Conservation (phyloP, 2,329 filamentous ascomycete genomes). For the Talaromyces sp. region DNA sequence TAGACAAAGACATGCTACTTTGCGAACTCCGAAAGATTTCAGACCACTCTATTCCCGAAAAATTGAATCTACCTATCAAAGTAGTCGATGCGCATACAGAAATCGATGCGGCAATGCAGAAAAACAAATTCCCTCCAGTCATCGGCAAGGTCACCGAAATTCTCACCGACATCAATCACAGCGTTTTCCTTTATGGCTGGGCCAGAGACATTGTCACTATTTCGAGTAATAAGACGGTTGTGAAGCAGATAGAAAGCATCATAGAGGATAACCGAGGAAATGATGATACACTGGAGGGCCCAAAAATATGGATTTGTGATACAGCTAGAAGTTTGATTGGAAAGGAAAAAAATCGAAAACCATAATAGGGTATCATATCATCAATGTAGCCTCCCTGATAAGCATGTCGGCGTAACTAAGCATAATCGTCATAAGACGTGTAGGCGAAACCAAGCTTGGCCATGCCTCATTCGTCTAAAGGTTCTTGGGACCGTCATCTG, state of each 20-base stretch:
- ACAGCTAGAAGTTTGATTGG: slow-evolving; percentile 63
- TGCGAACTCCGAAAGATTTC: slow-evolving; percentile 44
- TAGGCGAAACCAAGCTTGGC: not conserved
- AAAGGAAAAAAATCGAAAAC: slow-evolving; percentile 52
- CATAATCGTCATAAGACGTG: not conserved
- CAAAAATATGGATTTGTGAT: slow-evolving; percentile 60
- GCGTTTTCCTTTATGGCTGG: slow-evolving; percentile 71
- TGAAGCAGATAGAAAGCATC: slow-evolving; percentile 58
- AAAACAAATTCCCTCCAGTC: slow-evolving; percentile 44
- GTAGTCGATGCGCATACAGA: slow-evolving; percentile 48
- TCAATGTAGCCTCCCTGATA: not conserved
- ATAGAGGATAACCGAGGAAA: slow-evolving; percentile 50
- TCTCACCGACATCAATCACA: slow-evolving; percentile 59
- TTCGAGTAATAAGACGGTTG: slow-evolving; percentile 64
- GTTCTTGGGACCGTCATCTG: slow-evolving; percentile 50
- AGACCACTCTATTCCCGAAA: slow-evolving; percentile 48
- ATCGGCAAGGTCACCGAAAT: slow-evolving; percentile 39
- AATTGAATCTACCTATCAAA: slow-evolving; percentile 58
- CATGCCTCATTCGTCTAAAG: slow-evolving; percentile 7
- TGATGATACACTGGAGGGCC: slow-evolving; percentile 51
- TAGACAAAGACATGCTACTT: slow-evolving; percentile 29
- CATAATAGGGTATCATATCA: slow-evolving; percentile 20
- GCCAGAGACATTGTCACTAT: slow-evolving; percentile 58
- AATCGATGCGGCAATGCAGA: slow-evolving; percentile 26
- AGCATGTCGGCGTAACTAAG: not conserved